phyloP scores from a whole-genome alignment of 2,329 filamentous ascomycete species.

The Penicillium sp. region DNA sequence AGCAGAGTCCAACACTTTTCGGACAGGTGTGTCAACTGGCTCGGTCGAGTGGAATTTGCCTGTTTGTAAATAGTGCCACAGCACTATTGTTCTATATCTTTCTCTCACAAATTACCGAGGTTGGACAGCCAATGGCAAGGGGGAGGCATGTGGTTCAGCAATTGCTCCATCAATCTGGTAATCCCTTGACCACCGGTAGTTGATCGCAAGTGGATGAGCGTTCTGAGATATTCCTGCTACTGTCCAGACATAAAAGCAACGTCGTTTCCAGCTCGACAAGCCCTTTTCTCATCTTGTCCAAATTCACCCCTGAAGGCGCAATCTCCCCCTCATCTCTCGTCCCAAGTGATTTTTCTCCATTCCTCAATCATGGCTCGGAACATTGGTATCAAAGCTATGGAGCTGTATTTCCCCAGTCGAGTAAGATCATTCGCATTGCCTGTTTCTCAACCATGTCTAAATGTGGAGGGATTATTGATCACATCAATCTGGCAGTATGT shows the following conservation, averaged over 20 bases:
- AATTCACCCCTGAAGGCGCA: background rate
- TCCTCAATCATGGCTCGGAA: constrained; percentile 63
- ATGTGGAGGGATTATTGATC: background rate
- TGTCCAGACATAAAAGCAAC: too few species aligned
- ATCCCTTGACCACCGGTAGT: too few species aligned
- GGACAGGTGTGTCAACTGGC: background rate
- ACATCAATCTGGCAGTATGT: constrained; percentile 57
- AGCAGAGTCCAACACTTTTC: background rate
- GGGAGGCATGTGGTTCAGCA: too few species aligned
- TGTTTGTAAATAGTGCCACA: background rate
- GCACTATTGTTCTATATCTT: background rate
- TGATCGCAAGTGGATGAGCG: too few species aligned
- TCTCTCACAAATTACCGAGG: background rate
- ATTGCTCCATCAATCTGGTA: too few species aligned
- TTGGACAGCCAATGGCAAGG: background rate
- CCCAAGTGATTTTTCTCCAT: too few species aligned
- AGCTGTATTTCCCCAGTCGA: constrained; percentile 81
- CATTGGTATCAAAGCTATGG: constrained; percentile 88
- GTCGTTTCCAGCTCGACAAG: too few species aligned
- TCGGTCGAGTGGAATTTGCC: constrained; percentile 3
- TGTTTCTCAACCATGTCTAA: too few species aligned
- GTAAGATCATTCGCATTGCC: constrained; percentile 43
- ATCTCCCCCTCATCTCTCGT: background rate
- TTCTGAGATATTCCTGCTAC: too few species aligned
- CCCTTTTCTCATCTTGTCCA: too few species aligned